These are phyloP conservation scores for Fusarium dimerum DNA, from an alignment of 2,329 filamentous ascomycete species.

Conservation along the genomic window DNA sequence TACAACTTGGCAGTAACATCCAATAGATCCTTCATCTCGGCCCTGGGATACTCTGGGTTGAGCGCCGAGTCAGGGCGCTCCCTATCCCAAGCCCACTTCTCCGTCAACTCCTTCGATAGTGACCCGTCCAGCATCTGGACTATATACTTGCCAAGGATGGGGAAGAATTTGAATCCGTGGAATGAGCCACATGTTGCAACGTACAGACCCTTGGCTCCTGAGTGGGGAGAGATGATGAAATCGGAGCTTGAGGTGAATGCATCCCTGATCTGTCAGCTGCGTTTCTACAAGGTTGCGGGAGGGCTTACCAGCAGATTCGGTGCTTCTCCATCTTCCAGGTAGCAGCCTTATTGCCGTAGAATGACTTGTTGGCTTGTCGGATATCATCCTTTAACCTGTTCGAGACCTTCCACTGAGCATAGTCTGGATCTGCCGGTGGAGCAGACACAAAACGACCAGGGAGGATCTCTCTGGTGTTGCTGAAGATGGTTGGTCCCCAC, in stretches of 20 bases:
- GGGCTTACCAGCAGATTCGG: conserved; percentile 65
- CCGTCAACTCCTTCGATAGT: conserved; percentile 43
- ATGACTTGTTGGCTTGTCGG: conserved; percentile 54
- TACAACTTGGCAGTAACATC: conserved; percentile 35
- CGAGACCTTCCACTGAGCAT: conserved; percentile 64
- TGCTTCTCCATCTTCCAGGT: conserved; percentile 62
- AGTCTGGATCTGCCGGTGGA: conserved; percentile 57
- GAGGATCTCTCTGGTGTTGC: conserved; percentile 52
- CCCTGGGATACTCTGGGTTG: conserved; percentile 58
- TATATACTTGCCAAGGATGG: conserved; percentile 63
- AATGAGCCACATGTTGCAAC: conserved; percentile 67
- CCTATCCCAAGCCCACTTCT: conserved; percentile 61
- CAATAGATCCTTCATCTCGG: conserved; percentile 56
- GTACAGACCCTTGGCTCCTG: conserved; percentile 54
- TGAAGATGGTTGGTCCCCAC: conserved; percentile 63
- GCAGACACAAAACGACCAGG: conserved; percentile 57
- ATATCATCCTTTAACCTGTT: conserved; percentile 59
- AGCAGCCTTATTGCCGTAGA: conserved; percentile 58
- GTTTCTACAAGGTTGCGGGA: neutral
- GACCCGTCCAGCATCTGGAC: conserved; percentile 53
- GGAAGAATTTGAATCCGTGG: conserved; percentile 69
- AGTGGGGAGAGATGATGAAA: conserved; percentile 62
- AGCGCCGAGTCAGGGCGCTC: conserved; percentile 53
- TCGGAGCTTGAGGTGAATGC: conserved; percentile 63
- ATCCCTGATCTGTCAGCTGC: conserved; percentile 50